Evolutionary conservation across 2,329 filamentous ascomycete genomes (phyloP), one percentile per base, ranked within the genome.

Genomic region (Aspergillus phoenicis): DNA sequence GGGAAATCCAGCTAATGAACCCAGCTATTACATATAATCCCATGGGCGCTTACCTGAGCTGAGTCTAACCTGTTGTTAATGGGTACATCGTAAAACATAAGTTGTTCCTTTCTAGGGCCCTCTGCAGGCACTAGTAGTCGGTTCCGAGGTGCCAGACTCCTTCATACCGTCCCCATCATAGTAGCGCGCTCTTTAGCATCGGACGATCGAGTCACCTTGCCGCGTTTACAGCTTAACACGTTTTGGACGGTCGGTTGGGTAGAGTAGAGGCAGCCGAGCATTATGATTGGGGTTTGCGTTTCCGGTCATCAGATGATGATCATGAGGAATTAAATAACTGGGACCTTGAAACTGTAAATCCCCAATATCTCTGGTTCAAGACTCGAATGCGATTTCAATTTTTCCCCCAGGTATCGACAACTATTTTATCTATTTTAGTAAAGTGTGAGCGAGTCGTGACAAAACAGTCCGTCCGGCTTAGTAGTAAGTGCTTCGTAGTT

Each of bases 181-280:
- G 33, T 56, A 33, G 52, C 22, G 47, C 30, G 20, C 39, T n/a
- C 28, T 55, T 33, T 43, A 41, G 38, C 43, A 55, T 55, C 22
- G 52, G 52, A 30, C 52, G 52, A 55, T 55, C 52, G 15, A 56
- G 53, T 45, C 53, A 56, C 17, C 28, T 22, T 56, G 53, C 53
- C 53, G 53, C 53, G 53, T 56, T 30, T 36, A 20, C 52, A 43
- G 5, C 36, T 54, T 39, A 22, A 22, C 52, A 43, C 38, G 52
- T 43, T 55, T 45, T 22, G 52, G 43, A 13, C 33, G 33, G 33
- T 36, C 52, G 28, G 38, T 22, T 55, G 52, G 28, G 52, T 43
- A 43, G 8, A 41, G 20, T 7, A 38, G 52, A 17, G 20, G 7
- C 36, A 39, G 39, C 33, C 13, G 17, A 30, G 13, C 53, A 30